These are phyloP conservation scores for Quercus gilva DNA, from an alignment of 306 rosid genomes.

Conservation along the genomic window DNA sequence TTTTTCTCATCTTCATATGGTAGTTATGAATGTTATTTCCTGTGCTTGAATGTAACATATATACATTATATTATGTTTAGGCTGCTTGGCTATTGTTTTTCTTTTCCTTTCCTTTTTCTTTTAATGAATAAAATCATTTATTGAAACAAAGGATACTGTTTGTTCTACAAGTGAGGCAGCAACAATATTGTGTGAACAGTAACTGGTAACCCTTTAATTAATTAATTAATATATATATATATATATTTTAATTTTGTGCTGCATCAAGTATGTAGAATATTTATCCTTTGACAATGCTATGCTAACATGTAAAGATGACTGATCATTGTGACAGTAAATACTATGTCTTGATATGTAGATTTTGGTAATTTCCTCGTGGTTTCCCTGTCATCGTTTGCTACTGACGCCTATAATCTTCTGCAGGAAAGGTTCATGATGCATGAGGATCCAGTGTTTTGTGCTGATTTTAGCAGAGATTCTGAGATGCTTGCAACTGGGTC, in stretches of 20 bases:
- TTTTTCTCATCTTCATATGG: background rate
- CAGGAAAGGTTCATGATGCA: slow-evolving; percentile 99
- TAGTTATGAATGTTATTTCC: background rate
- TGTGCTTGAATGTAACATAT: background rate
- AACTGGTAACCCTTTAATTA: too few relatives aligned
- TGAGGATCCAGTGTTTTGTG: slow-evolving; percentile 92
- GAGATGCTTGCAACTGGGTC: slow-evolving; percentile 98
- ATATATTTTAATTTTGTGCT: background rate
- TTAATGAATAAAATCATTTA: too few relatives aligned
- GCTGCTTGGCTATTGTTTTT: too few relatives aligned
- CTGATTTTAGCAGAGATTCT: slow-evolving; percentile 94
- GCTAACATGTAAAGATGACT: background rate
- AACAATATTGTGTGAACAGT: too few relatives aligned
- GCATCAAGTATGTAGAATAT: background rate
- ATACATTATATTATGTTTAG: background rate
- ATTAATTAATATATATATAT: background rate
- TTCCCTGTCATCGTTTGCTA: background rate
- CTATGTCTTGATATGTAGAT: background rate
- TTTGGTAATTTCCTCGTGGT: background rate
- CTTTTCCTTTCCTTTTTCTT: too few relatives aligned
- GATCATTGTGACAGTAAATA: background rate
- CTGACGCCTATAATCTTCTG: slow-evolving; percentile 24
- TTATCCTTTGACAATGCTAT: background rate
- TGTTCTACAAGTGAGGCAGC: too few relatives aligned
- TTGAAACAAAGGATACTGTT: too few relatives aligned